These are phyloP conservation scores for Elaeagnus macrophylla DNA, from an alignment of 306 rosid genomes.

Conservation along the genomic window DNA sequence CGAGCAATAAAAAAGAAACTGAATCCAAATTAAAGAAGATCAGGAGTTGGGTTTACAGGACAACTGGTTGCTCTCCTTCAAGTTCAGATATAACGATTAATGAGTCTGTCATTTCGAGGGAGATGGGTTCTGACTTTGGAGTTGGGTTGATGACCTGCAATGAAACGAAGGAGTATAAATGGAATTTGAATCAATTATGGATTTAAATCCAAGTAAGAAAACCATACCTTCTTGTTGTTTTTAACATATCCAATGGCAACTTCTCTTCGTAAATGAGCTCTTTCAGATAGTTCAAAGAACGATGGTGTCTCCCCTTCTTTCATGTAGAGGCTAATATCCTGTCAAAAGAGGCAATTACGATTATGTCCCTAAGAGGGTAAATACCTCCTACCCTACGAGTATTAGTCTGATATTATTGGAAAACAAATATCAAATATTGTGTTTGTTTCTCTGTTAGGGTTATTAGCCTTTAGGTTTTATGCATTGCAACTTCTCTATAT, in stretches of 20 bases:
- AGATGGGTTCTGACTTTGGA: slow-evolving; percentile 74
- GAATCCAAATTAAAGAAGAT: too few relatives aligned
- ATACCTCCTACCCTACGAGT: too few relatives aligned
- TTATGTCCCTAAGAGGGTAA: too few relatives aligned
- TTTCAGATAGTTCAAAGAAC: slow-evolving; percentile 69
- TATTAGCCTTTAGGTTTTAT: too few relatives aligned
- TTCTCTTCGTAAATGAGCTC: slow-evolving; percentile 78
- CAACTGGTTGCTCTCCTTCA: slow-evolving; percentile 75
- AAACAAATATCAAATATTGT: too few relatives aligned
- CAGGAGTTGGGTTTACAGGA: too few relatives aligned
- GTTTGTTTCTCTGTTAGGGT: too few relatives aligned
- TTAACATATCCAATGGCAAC: slow-evolving; percentile 92
- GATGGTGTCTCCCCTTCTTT: slow-evolving; percentile 84
- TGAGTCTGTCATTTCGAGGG: slow-evolving; percentile 64
- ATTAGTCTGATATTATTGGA: too few relatives aligned
- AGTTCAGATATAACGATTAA: slow-evolving; percentile 89
- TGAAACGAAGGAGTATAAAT: slow-evolving; percentile 17
- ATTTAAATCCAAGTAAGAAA: slow-evolving; percentile 15
- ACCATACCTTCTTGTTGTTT: slow-evolving; percentile 58
- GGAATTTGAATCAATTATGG: slow-evolving; percentile 5
- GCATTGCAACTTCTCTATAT: too few relatives aligned
- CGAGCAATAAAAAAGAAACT: too few relatives aligned
- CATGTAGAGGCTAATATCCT: slow-evolving; percentile 79
- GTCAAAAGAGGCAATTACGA: too few relatives aligned
- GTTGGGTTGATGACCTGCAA: slow-evolving; percentile 82